Conservation (phyloP, 192 early-diverging fungal species). For the Backusella westeae region DNA sequence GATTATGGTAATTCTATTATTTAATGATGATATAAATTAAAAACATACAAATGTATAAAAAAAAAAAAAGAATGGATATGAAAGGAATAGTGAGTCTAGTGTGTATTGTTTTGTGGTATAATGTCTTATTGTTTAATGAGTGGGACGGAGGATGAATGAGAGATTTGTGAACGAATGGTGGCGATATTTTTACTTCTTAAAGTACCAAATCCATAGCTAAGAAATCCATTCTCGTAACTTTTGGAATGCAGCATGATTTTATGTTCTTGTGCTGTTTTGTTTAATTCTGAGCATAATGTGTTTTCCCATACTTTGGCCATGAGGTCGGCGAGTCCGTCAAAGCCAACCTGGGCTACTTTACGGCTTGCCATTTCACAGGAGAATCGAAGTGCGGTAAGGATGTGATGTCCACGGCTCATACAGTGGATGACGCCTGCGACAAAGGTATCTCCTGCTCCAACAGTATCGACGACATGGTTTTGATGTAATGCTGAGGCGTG, state of each 20-base stretch:
- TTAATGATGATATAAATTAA: not conserved
- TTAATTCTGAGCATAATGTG: conserved; percentile 5
- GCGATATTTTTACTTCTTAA: not conserved
- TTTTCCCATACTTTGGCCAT: conserved; percentile 8
- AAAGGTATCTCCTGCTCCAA: conserved; percentile 59
- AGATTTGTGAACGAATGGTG: not conserved
- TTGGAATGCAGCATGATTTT: conserved; percentile 2
- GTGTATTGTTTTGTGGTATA: not conserved
- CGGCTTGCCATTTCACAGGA: conserved; percentile 47
- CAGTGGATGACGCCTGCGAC: conserved; percentile 50
- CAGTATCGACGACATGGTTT: conserved; percentile 40
- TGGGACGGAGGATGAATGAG: conserved; percentile 8
- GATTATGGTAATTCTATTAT: not conserved
- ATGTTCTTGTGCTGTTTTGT: not conserved
- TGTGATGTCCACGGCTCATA: conserved; percentile 22
- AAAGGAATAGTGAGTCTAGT: not conserved
- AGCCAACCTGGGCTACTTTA: conserved; percentile 52
- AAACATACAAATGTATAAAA: conserved; percentile 3
- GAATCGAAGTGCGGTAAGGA: conserved; percentile 33
- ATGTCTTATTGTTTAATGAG: conserved; percentile 1
- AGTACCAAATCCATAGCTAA: not conserved
- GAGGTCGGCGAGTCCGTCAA: conserved; percentile 20
- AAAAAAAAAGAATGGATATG: not conserved
- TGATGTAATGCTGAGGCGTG: conserved; percentile 28
- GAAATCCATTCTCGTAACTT: conserved; percentile 10